These are phyloP conservation scores for Pyrus pyrifolia DNA, from an alignment of 306 rosid species.

Conservation along the genomic window DNA sequence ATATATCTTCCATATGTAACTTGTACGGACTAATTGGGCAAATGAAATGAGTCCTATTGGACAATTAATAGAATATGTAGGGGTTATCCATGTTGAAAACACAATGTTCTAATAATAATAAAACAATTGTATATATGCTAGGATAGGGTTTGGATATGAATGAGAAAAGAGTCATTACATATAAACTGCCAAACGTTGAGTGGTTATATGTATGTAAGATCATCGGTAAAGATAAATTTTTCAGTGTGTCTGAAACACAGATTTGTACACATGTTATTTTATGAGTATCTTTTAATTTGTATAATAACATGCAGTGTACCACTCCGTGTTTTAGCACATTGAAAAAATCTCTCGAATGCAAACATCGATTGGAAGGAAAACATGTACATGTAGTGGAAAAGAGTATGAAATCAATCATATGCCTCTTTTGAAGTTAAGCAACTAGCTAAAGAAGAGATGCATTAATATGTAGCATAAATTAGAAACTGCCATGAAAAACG, in stretches of 20 bases:
- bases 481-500: background rate
- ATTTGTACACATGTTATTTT: too few species aligned
- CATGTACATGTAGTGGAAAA: background rate
- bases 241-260: too few species aligned
- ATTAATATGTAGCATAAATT: background rate
- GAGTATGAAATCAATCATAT: too few species aligned
- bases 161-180: background rate
- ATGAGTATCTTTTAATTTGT: too few species aligned
- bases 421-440: background rate
- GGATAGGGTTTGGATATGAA: conserved; percentile 16
- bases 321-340: too few species aligned
- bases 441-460: too few species aligned
- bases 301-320: too few species aligned
- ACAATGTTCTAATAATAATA: background rate
- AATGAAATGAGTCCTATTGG: background rate
- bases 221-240: too few species aligned
- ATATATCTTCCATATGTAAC: background rate
- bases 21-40: background rate
- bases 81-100: background rate
- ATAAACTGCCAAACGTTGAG: background rate
- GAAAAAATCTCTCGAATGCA: too few species aligned
- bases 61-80: background rate
- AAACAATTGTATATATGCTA: background rate
- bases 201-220: too few species aligned
- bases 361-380: background rate